Evolutionary conservation across 306 rosid species (phyloP), one percentile per base, ranked within the genome.

Genomic region (Lagenaria siceraria): DNA sequence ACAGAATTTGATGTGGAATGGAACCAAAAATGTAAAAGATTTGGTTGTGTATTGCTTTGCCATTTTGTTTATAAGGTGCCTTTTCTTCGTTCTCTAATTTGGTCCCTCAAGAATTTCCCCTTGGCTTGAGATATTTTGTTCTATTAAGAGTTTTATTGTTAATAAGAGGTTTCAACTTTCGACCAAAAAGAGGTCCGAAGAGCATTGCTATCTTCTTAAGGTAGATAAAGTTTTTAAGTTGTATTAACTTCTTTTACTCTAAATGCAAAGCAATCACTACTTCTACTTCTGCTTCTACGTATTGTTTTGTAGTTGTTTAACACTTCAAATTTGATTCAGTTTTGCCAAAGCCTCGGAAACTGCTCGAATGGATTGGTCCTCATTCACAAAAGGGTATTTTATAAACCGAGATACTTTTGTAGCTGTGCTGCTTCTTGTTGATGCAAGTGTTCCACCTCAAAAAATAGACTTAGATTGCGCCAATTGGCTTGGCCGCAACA

Each of bases 361-460:
- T 40, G 92, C 98, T 68, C 84, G 88, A 80, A 88, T 36, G 83
- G 96, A 94, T 78, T 94, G 97, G 98, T 87, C 97, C 22, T 83
- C 92, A 12, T 94, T 94, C 86, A 94, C 97, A 0, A 91, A 94
- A 86, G 98, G 98, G 78, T 94, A 91, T 86, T 94, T 94, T 81
- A 65, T 88, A 66, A 94, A 92, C 85, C 80, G 97, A 79, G 82
- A 77, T 78, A 84, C 89, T 79, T 88, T 89, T 62, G 98, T 90
- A 64, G 87, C 89, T 25, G 92, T 94, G 62, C 86, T 94, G 55
- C 97, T 91, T 77, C 96, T 94, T 63, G 62, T 94, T 68, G 97
- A 91, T 80, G 95, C 90, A 65, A 94, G 98, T 80, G 95, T 94
- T 83, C 98, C 97, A 18, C 90, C 98, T 79, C 98, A 94, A 81